Conservation (phyloP, 176 grass and related monocot species). For the Secale cereale region DNA sequence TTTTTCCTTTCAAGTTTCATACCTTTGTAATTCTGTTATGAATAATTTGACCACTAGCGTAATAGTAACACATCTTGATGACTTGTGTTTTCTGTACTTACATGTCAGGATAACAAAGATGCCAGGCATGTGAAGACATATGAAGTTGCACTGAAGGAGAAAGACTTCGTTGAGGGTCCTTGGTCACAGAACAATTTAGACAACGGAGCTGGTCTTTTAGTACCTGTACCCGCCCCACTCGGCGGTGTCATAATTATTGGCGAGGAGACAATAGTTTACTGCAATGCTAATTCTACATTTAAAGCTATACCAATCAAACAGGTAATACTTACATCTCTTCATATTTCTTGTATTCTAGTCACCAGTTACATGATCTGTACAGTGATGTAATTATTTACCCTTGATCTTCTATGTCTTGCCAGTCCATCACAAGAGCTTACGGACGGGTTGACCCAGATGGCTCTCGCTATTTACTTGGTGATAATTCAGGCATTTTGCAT, state of each 20-base stretch:
- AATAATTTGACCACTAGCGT: neutral
- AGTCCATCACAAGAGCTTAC: constrained; percentile 98
- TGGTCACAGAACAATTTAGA: constrained; percentile 98
- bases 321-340: constrained; percentile 30
- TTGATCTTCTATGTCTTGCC: constrained; percentile 22
- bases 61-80: constrained; percentile 15
- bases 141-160: constrained; percentile 93
- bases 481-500: constrained; percentile 86
- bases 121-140: constrained; percentile 99
- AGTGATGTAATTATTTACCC: neutral
- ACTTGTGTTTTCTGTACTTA: constrained; percentile 7
- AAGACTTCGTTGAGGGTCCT: constrained; percentile 91
- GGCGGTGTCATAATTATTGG: constrained; percentile 97
- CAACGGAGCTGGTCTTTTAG: constrained; percentile 84
- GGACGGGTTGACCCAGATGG: constrained; percentile 95
- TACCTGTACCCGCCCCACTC: constrained; percentile 87
- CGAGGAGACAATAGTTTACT: constrained; percentile 96
- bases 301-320: constrained; percentile 98
- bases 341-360: constrained; percentile 2
- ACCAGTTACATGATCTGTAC: neutral
- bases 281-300: constrained; percentile 74
- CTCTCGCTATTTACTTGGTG: constrained; percentile 94
- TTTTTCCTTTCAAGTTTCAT: neutral
- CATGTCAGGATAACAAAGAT: constrained; percentile 87
- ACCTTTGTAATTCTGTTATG: neutral